These are phyloP conservation scores for Achaetomium macrosporum DNA, from an alignment of 2,329 filamentous ascomycete species.

Conservation along the genomic window DNA sequence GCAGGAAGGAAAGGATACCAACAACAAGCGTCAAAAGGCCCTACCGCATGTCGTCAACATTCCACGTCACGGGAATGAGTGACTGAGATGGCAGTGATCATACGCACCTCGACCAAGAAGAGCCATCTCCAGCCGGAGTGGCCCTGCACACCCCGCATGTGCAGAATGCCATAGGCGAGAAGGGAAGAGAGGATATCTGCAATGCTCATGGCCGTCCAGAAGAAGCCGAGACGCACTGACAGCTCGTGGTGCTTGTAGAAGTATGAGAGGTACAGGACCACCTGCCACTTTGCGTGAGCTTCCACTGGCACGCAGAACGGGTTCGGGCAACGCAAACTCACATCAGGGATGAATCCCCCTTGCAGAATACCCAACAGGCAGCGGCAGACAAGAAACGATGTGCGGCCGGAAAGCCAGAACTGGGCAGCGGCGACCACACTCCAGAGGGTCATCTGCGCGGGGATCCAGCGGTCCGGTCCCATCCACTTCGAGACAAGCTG, in stretches of 20 bases:
- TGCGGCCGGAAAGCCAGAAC: constrained; percentile 35
- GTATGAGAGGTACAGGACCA: constrained; percentile 40
- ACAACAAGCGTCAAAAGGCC: constrained; percentile 40
- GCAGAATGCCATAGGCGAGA: constrained; percentile 36
- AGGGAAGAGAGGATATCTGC: constrained; percentile 37
- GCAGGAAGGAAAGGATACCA: constrained; percentile 46
- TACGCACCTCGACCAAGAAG: constrained; percentile 48
- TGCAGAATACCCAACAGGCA: constrained; percentile 38
- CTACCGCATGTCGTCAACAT: constrained; percentile 16
- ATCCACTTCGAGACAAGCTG: constrained; percentile 55
- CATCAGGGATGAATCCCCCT: constrained; percentile 43
- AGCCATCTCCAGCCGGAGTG: constrained; percentile 43
- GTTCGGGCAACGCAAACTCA: constrained; percentile 17
- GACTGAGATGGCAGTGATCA: too few relatives aligned
- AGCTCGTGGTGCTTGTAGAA: constrained; percentile 40
- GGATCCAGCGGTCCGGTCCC: constrained; percentile 56
- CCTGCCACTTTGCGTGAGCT: constrained; percentile 11
- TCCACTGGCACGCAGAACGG: background rate
- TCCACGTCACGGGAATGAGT: too few relatives aligned
- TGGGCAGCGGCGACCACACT: constrained; percentile 47
- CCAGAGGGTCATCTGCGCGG: constrained; percentile 52
- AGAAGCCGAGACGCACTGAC: constrained; percentile 35
- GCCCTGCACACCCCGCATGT: constrained; percentile 34
- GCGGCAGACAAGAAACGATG: constrained; percentile 36
- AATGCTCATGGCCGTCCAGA: constrained; percentile 37